Conservation (phyloP, 148 eudicot species). For the Heliosperma pusillum region DNA sequence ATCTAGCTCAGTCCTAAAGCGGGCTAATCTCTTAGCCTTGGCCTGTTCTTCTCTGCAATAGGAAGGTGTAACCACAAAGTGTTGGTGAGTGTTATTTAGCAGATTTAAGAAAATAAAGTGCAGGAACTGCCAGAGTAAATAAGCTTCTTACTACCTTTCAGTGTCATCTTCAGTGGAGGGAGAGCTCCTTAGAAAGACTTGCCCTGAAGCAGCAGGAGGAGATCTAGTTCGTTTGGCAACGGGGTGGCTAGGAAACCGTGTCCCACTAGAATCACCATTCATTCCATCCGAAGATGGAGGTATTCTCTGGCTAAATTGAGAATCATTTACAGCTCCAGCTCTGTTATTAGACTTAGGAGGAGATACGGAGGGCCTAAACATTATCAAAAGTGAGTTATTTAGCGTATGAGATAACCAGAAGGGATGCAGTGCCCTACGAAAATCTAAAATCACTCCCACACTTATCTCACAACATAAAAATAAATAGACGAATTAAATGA, state of each 20-base stretch:
- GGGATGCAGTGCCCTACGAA: slow-evolving; percentile 8
- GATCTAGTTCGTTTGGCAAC: slow-evolving; percentile 66
- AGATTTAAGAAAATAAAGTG: not conserved
- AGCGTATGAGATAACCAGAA: slow-evolving; percentile 5
- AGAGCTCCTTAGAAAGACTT: slow-evolving; percentile 34
- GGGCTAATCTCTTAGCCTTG: slow-evolving; percentile 87
- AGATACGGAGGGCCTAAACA: slow-evolving; percentile 43
- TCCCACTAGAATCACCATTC: slow-evolving; percentile 31
- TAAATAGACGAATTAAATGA: not conserved
- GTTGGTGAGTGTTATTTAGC: slow-evolving; percentile 6
- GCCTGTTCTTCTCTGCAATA: slow-evolving; percentile 77
- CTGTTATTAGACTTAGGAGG: slow-evolving; percentile 40
- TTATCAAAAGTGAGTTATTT: slow-evolving; percentile 19
- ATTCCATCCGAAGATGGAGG: slow-evolving; percentile 32
- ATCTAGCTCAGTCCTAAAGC: slow-evolving; percentile 57
- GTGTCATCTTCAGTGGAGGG: slow-evolving; percentile 37
- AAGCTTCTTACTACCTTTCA: slow-evolving; percentile 45
- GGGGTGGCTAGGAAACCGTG: slow-evolving; percentile 33
- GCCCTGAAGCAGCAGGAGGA: slow-evolving; percentile 49
- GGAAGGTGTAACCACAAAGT: slow-evolving; percentile 10
- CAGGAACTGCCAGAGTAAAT: not conserved
- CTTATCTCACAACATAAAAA: not conserved
- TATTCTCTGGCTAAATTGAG: slow-evolving; percentile 22
- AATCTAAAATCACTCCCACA: not conserved
- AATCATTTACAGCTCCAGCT: slow-evolving; percentile 21